These are phyloP conservation scores for Gossypium laxum DNA, from an alignment of 441 rosid genomes.

Conservation along the genomic window DNA sequence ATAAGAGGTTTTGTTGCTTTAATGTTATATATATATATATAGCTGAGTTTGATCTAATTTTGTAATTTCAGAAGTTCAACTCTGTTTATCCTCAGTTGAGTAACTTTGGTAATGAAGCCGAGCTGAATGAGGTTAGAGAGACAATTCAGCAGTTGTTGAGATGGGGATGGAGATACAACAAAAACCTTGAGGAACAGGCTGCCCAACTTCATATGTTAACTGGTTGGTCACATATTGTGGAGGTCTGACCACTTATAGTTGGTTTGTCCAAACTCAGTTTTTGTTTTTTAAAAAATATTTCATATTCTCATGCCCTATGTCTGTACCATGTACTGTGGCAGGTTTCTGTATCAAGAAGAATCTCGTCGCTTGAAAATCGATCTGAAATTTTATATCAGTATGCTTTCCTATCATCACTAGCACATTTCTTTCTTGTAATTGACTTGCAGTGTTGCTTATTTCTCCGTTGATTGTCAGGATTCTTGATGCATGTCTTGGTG, in stretches of 20 bases:
- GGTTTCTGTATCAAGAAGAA: slow-evolving; percentile 78
- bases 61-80: slow-evolving; percentile 50
- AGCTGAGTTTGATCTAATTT: slow-evolving; percentile 11
- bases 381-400: slow-evolving; percentile 80
- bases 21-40: background rate
- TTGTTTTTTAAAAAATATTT: background rate
- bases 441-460: slow-evolving; percentile 21
- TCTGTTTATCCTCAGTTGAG: slow-evolving; percentile 55
- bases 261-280: background rate
- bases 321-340: slow-evolving; percentile 20
- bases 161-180: slow-evolving; percentile 96
- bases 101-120: slow-evolving; percentile 52
- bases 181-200: slow-evolving; percentile 94
- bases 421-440: slow-evolving; percentile 11
- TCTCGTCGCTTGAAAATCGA: slow-evolving; percentile 59
- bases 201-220: slow-evolving; percentile 97
- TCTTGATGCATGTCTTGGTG: slow-evolving; percentile 81
- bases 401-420: slow-evolving; percentile 21
- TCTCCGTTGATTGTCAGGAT: slow-evolving; percentile 45
- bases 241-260: slow-evolving; percentile 39
- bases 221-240: slow-evolving; percentile 92
- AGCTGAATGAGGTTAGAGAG: slow-evolving; percentile 72
- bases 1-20: slow-evolving; percentile 12
- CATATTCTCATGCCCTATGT: slow-evolving; percentile 11
- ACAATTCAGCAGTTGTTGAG: slow-evolving; percentile 70